Percentiles rank a stretch among this genome's conserved stretches.
Conservation (phyloP, 2,329 filamentous ascomycete species). For the Sclerotinia trifoliorum region DNA sequence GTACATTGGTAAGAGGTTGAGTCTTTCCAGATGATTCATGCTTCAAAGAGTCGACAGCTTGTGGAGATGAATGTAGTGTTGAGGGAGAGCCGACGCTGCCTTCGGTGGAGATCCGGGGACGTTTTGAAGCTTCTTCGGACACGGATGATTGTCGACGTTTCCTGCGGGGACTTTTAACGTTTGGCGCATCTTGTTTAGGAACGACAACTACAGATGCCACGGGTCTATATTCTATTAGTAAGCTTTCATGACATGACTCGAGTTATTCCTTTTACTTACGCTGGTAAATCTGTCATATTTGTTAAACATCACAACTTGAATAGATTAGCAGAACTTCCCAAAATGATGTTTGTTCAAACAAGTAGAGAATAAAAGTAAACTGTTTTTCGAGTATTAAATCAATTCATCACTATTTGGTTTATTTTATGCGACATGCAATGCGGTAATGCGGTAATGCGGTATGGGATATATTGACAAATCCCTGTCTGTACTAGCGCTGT, state of each 20-base stretch:
- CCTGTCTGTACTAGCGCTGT: conserved; percentile 18
- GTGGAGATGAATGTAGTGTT: conserved; percentile 37
- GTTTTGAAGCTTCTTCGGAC: conserved; percentile 51
- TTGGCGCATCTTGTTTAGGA: conserved; percentile 32
- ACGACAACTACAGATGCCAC: conserved; percentile 42
- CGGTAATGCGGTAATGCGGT: neutral
- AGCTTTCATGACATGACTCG: neutral
- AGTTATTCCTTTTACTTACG: conserved; percentile 3
- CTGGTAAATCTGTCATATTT: conserved; percentile 15
- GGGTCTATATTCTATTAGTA: conserved; percentile 30
- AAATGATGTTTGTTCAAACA: neutral
- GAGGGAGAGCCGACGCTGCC: conserved; percentile 28
- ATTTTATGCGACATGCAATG: neutral
- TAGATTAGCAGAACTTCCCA: conserved; percentile 9
- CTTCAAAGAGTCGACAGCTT: conserved; percentile 25
- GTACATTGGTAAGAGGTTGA: conserved; percentile 4
- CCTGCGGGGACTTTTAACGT: conserved; percentile 26
- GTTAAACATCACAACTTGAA: conserved; percentile 5
- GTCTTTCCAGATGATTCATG: conserved; percentile 17
- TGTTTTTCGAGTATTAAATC: neutral
- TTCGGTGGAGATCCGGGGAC: conserved; percentile 47
- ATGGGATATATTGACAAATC: conserved; percentile 12
- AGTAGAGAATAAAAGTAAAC: conserved; percentile 6
- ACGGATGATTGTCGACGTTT: conserved; percentile 53
- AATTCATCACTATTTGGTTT: neutral